These are phyloP conservation scores for Ceratobasidium sp. DNA, from an alignment of 1,284 basidiomycete species.

Conservation along the genomic window DNA sequence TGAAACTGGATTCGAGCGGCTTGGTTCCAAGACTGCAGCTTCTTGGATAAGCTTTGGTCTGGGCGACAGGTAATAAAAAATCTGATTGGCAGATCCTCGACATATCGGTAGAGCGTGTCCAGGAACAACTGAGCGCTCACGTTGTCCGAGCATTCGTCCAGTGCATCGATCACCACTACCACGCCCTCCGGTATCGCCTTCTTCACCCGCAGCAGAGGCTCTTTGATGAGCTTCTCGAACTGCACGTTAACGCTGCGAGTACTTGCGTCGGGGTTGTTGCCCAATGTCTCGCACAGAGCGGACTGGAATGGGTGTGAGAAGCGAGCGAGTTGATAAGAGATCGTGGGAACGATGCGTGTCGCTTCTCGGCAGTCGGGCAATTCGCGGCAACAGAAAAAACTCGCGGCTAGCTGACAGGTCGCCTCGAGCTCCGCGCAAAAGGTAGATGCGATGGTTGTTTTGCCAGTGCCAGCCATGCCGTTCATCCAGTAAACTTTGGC, in stretches of 20 bases:
- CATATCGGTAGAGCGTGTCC: neutral
- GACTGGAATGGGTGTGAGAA: neutral
- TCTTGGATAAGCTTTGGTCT: conserved; percentile 20
- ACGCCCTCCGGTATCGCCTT: neutral
- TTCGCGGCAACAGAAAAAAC: conserved; percentile 8
- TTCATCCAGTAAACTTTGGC: conserved; percentile 52
- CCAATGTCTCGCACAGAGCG: neutral
- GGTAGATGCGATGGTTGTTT: conserved; percentile 52
- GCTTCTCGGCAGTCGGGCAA: too few species aligned
- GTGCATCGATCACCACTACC: conserved; percentile 14
- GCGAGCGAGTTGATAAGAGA: conserved; percentile 13
- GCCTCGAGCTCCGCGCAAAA: conserved; percentile 46
- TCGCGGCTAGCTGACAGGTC: neutral
- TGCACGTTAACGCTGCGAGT: neutral
- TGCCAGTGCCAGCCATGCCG: too few species aligned
- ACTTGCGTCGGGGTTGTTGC: neutral
- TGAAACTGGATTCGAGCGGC: neutral
- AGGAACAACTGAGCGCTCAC: neutral
- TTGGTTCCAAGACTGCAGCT: neutral
- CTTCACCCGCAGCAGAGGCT: too few species aligned
- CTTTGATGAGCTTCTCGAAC: conserved; percentile 9
- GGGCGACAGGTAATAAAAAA: conserved; percentile 38
- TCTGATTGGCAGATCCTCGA: neutral
- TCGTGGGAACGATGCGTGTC: too few species aligned
- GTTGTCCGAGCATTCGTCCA: conserved; percentile 14